Evolutionary conservation across 2,329 filamentous ascomycete genomes (phyloP).

Genomic region (Zasmidium cellare): DNA sequence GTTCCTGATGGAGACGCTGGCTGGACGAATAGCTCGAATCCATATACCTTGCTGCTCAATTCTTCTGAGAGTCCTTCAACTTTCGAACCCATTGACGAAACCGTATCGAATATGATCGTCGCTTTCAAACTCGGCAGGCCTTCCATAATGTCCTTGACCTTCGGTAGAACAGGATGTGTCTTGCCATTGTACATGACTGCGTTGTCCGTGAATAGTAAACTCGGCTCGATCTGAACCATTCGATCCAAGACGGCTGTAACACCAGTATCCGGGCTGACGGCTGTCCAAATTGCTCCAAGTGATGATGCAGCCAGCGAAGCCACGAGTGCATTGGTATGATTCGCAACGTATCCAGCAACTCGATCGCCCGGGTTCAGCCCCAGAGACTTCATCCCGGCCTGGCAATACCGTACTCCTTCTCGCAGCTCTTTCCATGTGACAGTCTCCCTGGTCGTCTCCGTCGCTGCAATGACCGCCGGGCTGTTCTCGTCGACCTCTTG

Average conservation of each 20-base stretch:
- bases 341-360: slow-evolving; percentile 76
- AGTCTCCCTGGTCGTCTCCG: slow-evolving; percentile 67
- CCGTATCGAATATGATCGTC: slow-evolving; percentile 73
- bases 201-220: slow-evolving; percentile 82
- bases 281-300: slow-evolving; percentile 88
- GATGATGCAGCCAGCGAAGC: slow-evolving; percentile 83
- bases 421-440: slow-evolving; percentile 79
- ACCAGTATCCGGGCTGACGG: slow-evolving; percentile 88
- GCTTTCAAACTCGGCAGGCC: slow-evolving; percentile 66
- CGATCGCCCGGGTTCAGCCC: slow-evolving; percentile 64
- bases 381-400: slow-evolving; percentile 66
- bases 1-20: slow-evolving; percentile 39
- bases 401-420: slow-evolving; percentile 72
- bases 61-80: slow-evolving; percentile 24
- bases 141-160: slow-evolving; percentile 74
- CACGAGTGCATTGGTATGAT: slow-evolving; percentile 82
- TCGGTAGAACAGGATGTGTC: slow-evolving; percentile 74
- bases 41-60: slow-evolving; percentile 18
- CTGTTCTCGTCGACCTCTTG: slow-evolving; percentile 59
- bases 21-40: slow-evolving; percentile 32
- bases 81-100: slow-evolving; percentile 43
- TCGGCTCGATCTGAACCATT: slow-evolving; percentile 79
- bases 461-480: slow-evolving; percentile 75
- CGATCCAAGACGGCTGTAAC: slow-evolving; percentile 89
- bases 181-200: slow-evolving; percentile 90